Base-by-base conservation (phyloP, 2,329 filamentous ascomycete genomes). In the Diaporthe australafricana region DNA sequence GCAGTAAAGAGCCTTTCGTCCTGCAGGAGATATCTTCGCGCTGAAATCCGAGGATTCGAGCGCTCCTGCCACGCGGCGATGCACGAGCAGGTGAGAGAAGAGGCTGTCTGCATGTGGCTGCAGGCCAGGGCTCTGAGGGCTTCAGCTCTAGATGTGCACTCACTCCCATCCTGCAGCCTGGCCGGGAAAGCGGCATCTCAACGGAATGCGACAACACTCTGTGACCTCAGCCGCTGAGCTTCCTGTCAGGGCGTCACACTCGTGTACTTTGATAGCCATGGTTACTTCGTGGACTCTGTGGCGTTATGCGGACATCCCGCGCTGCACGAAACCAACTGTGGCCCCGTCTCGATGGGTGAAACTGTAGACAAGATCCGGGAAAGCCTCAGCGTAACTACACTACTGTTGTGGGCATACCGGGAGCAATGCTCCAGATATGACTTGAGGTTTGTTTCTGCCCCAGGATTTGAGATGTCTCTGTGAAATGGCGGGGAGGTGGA, bases 401-500 rank as follows among this genome's bases (percentile, higher is more conserved):
- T n/a, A 25, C 27, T 1, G 22, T 4, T 1, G 6, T 47, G 0
- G 27, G 16, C 47, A 20, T 4, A 4, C 16, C 20, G 16, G 22
- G 1, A n/a, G 12, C 17, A 30, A 52, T 42, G 16, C 1, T 38
- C n/a, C 17, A 47, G 14, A 16, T n/a, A 14, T 55, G 35, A 1
- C 47, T n/a, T n/a, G 35, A 66, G 9, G 32, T 45, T 32, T 20
- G 6, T 7, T 14, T n/a, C 27, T 68, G 4, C 65, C 65, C 65
- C 52, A 25, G 65, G 35, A 48, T 57, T 20, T 57, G 30, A 48
- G 30, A 38, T 35, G 5, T 22, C 12, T 20, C 16, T 30, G 12
- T 16, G 32, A 57, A 40, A 25, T 57, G 27, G 66, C 38, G 66
- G 52, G 52, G 52, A 68, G 27, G 66, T 68, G 66, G 66, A 40